Conservation (phyloP, 2,329 filamentous ascomycete genomes). For the Fusarium penzigii region DNA sequence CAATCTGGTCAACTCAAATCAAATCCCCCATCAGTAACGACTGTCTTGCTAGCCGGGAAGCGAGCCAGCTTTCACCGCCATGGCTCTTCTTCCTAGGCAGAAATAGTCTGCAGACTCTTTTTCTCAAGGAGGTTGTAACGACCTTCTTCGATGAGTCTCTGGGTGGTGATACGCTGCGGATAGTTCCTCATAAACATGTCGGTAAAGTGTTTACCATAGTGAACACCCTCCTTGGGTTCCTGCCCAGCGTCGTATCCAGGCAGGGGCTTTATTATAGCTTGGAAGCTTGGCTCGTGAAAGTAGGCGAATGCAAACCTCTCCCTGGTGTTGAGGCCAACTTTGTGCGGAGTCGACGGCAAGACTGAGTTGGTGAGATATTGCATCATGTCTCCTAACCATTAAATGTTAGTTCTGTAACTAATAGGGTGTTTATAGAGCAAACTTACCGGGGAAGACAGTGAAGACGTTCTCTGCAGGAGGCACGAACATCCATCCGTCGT, state of each 20-base stretch:
- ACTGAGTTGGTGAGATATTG: slow-evolving; percentile 49
- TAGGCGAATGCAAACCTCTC: slow-evolving; percentile 52
- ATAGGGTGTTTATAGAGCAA: too few relatives aligned
- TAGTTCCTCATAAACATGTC: slow-evolving; percentile 54
- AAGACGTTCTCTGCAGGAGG: slow-evolving; percentile 45
- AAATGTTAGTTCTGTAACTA: too few relatives aligned
- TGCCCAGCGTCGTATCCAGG: slow-evolving; percentile 37
- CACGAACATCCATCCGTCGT: slow-evolving; percentile 49
- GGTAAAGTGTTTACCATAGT: slow-evolving; percentile 55
- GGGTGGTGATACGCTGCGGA: slow-evolving; percentile 46
- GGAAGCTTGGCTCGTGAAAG: slow-evolving; percentile 53
- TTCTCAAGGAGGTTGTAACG: slow-evolving; percentile 2
- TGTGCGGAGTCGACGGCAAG: slow-evolving; percentile 50
- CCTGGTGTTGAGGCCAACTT: slow-evolving; percentile 49
- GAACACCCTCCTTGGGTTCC: slow-evolving; percentile 40
- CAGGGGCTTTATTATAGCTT: slow-evolving; percentile 45
- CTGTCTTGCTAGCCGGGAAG: not conserved
- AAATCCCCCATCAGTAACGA: not conserved
- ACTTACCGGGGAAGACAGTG: slow-evolving; percentile 50
- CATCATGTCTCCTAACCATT: slow-evolving; percentile 53
- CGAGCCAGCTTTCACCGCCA: not conserved
- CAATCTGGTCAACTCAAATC: not conserved
- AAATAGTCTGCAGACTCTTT: slow-evolving; percentile 3
- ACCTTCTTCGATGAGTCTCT: slow-evolving; percentile 19
- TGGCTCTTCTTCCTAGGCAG: not conserved